These are phyloP conservation scores for Lipomyces lipofer DNA, from an alignment of 805 yeast genomes.

Conservation along the genomic window DNA sequence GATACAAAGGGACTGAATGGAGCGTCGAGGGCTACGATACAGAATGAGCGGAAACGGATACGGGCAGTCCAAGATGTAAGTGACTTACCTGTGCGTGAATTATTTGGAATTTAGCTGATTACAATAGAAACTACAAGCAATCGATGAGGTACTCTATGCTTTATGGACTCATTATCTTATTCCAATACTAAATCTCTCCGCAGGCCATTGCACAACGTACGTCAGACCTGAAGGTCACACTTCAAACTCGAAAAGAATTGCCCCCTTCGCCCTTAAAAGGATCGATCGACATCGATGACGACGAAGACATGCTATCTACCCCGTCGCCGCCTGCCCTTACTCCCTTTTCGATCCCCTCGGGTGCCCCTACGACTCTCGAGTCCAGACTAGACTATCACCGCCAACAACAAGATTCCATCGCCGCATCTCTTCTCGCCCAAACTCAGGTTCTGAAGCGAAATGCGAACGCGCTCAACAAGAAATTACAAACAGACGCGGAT, in stretches of 20 bases:
- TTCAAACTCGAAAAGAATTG: not conserved
- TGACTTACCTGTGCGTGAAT: not conserved
- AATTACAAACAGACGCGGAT: conserved; percentile 41
- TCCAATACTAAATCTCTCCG: no score
- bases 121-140: conserved; percentile 15
- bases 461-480: conserved; percentile 47
- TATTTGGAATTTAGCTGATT: not conserved
- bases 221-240: not conserved
- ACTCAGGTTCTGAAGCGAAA: conserved; percentile 51
- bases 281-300: not conserved
- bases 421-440: conserved; percentile 51
- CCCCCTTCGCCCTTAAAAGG: no score
- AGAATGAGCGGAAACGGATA: conserved; percentile 24
- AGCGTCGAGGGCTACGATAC: conserved; percentile 8
- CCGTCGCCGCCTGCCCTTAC: not conserved
- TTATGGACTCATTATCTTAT: no score
- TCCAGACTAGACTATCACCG: conserved; percentile 30
- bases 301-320: conserved; percentile 6
- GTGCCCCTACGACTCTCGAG: conserved; percentile 21
- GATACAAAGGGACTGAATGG: conserved; percentile 2
- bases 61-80: conserved; percentile 27
- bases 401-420: conserved; percentile 49
- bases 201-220: no score
- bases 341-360: conserved; percentile 6
- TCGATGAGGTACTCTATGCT: conserved; percentile 26